Evolutionary conservation across 169 alveolate species (phyloP).

Genomic region (Cryptosporidium muris): DNA sequence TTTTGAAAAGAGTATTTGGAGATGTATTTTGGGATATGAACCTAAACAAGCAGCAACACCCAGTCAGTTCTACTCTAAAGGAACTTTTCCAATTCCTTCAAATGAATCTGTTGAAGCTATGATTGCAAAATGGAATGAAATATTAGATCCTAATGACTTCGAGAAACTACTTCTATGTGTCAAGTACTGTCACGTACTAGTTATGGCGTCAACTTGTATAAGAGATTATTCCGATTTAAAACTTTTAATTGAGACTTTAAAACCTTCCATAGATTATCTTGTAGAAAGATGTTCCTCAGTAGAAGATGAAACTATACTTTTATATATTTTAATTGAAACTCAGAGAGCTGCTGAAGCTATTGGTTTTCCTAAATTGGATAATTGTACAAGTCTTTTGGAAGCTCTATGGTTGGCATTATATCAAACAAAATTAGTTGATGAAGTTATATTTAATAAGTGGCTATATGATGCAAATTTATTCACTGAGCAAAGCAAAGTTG

Average conservation of each 20-base stretch:
- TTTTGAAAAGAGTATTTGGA: slow-evolving; percentile 23
- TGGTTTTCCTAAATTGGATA: slow-evolving; percentile 56
- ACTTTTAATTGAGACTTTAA: slow-evolving; percentile 13
- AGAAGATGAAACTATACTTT: slow-evolving; percentile 21
- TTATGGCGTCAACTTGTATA: slow-evolving; percentile 8
- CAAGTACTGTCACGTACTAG: slow-evolving; percentile 29
- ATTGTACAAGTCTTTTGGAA: slow-evolving; percentile 35
- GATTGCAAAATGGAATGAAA: slow-evolving; percentile 2
- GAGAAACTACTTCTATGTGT: slow-evolving; percentile 17
- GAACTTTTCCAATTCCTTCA: slow-evolving; percentile 26
- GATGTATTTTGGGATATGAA: slow-evolving; percentile 4
- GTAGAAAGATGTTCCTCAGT: slow-evolving; percentile 18
- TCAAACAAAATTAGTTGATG: slow-evolving; percentile 6
- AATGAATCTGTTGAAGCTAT: background rate
- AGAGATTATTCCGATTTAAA: slow-evolving; percentile 23
- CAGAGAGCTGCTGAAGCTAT: slow-evolving; percentile 53
- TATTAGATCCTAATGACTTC: slow-evolving; percentile 1
- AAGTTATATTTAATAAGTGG: slow-evolving; percentile 34
- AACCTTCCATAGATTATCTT: slow-evolving; percentile 19
- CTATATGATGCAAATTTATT: slow-evolving; percentile 14
- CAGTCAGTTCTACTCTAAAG: background rate
- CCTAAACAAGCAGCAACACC: slow-evolving; percentile 41
- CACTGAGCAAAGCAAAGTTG: slow-evolving; percentile 56
- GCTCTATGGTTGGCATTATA: slow-evolving; percentile 49
- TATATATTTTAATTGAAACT: slow-evolving; percentile 44